phyloP scores from a whole-genome alignment of 2,329 filamentous ascomycete species.

The Pestalotiopsis sp. region DNA sequence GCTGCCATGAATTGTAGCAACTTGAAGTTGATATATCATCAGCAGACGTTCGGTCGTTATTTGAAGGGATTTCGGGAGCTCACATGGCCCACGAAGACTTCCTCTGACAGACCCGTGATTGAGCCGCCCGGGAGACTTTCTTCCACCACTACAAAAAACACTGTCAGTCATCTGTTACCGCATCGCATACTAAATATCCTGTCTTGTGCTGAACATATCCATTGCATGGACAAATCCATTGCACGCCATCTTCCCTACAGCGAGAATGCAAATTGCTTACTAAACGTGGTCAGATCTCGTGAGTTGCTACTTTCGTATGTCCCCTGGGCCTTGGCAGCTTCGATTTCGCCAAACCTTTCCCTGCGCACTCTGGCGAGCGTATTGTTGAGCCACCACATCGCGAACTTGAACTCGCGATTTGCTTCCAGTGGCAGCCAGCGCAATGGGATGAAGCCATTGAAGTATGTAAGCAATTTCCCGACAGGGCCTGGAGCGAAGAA shows the following conservation, averaged over 20 bases:
- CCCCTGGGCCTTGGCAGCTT: not conserved
- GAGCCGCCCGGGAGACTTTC: slow-evolving; percentile 18
- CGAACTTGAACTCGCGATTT: slow-evolving; percentile 18
- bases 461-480: slow-evolving; percentile 16
- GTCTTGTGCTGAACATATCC: not conserved
- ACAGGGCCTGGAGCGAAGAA: slow-evolving; percentile 14
- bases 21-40: not conserved
- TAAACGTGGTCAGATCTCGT: slow-evolving; percentile 16
- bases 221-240: no score
- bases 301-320: slow-evolving; percentile 15
- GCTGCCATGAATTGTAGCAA: slow-evolving; percentile 19
- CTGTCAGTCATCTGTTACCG: not conserved
- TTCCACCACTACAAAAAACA: slow-evolving; percentile 1
- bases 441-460: slow-evolving; percentile 17
- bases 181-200: no score
- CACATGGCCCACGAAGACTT: slow-evolving; percentile 16
- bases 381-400: slow-evolving; percentile 17
- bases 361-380: slow-evolving; percentile 2
- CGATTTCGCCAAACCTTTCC: not conserved
- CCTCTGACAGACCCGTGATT: slow-evolving; percentile 17
- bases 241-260: no score
- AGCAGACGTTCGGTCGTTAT: not conserved
- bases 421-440: slow-evolving; percentile 20
- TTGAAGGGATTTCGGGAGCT: not conserved
- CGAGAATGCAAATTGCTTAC: not conserved